Conservation (phyloP, 1,139 yeast genomes). For the Debaryomyces robertsiae region DNA sequence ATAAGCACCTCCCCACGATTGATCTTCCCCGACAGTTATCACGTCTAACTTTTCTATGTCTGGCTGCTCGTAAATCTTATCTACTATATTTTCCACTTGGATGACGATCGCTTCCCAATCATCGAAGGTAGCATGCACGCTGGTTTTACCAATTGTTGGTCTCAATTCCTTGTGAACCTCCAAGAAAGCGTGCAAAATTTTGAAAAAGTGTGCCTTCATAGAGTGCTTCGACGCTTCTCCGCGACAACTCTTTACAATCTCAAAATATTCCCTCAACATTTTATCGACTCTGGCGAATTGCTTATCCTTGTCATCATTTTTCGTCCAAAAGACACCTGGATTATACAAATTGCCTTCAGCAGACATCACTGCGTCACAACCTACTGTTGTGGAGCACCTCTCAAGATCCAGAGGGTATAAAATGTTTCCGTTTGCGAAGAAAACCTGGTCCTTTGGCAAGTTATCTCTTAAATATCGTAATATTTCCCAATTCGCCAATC, state of each 20-base stretch:
- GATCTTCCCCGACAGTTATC: slow-evolving; percentile 54
- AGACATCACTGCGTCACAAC: slow-evolving; percentile 93
- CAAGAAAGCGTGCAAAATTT: slow-evolving; percentile 76
- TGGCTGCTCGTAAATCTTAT: slow-evolving; percentile 48
- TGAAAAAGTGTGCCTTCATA: slow-evolving; percentile 92
- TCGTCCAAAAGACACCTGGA: slow-evolving; percentile 84
- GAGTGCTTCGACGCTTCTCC: slow-evolving; percentile 80
- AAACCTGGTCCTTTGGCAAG: slow-evolving; percentile 79
- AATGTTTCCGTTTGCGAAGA: slow-evolving; percentile 81
- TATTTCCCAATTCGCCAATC: slow-evolving; percentile 90
- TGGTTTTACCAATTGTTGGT: slow-evolving; percentile 63
- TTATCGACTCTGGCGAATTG: slow-evolving; percentile 86
- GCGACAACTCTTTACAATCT: slow-evolving; percentile 65
- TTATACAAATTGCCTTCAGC: slow-evolving; percentile 95
- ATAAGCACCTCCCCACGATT: slow-evolving; percentile 81
- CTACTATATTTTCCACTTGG: slow-evolving; percentile 68
- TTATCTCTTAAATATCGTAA: slow-evolving; percentile 76
- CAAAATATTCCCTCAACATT: slow-evolving; percentile 83
- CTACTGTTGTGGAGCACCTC: slow-evolving; percentile 62
- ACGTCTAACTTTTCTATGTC: slow-evolving; percentile 52
- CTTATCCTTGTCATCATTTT: slow-evolving; percentile 54
- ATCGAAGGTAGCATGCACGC: slow-evolving; percentile 49
- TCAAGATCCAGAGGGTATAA: slow-evolving; percentile 43
- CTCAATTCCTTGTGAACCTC: slow-evolving; percentile 76
- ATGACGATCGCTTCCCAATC: slow-evolving; percentile 72